These are phyloP conservation scores for Colletotrichum liaoningense DNA, from an alignment of 2,329 filamentous ascomycete genomes.

Conservation along the genomic window DNA sequence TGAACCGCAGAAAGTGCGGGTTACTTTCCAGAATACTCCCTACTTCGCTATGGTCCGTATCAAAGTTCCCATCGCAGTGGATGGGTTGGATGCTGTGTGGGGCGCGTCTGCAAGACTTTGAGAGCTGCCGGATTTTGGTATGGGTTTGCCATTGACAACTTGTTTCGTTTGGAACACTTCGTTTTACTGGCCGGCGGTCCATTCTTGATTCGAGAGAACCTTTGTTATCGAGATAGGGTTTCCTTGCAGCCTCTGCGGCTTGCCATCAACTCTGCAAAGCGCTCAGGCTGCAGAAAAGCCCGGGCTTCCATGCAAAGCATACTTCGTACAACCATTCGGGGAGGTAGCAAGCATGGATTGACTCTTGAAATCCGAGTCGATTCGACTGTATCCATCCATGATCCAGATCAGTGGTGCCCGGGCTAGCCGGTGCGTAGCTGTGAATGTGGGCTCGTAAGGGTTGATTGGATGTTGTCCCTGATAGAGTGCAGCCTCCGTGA, in stretches of 20 bases:
- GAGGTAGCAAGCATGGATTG: conserved; percentile 5
- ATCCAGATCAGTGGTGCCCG: conserved; percentile 17
- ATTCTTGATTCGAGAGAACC: conserved; percentile 9
- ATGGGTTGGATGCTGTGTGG: neutral
- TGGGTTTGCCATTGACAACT: conserved; percentile 28
- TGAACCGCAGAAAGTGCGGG: neutral
- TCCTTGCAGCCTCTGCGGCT: neutral
- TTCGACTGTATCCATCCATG: conserved; percentile 22
- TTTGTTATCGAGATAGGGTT: conserved; percentile 2
- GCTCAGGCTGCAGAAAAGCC: conserved; percentile 21
- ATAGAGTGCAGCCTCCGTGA: conserved; percentile 17
- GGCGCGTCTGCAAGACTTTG: neutral
- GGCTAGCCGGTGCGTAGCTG: conserved; percentile 18
- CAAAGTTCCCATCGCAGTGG: neutral
- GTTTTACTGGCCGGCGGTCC: conserved; percentile 7
- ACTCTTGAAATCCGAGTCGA: neutral
- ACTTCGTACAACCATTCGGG: neutral
- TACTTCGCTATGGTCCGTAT: neutral
- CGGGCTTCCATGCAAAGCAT: conserved; percentile 3
- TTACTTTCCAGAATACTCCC: neutral
- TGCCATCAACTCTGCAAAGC: conserved; percentile 2
- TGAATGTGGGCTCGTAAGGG: conserved; percentile 1
- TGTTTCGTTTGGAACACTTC: conserved; percentile 30
- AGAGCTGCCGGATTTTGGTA: neutral
- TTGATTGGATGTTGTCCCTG: conserved; percentile 5